phyloP scores from a whole-genome alignment of 2,329 filamentous ascomycete genomes.

The Microdochium trichocladiopsis region DNA sequence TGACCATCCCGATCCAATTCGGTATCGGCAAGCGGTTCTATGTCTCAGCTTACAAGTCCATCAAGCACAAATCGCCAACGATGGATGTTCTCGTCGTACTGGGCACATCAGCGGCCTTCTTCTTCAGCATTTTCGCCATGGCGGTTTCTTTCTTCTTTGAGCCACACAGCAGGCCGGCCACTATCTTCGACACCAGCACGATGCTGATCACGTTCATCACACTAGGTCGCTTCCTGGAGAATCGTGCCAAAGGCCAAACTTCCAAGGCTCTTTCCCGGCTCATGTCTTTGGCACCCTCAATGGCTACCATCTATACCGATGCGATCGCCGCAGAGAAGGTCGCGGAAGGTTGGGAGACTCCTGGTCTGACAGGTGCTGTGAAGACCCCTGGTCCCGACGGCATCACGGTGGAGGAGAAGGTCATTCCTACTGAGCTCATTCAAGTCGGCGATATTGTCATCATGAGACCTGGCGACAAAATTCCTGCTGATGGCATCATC shows the following conservation, averaged over 20 bases:
- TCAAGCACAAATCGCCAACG: conserved; percentile 85
- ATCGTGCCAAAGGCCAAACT: conserved; percentile 90
- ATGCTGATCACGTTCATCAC: conserved; percentile 98
- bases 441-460: conserved; percentile 92
- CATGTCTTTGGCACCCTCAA: conserved; percentile 94
- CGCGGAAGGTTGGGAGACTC: conserved; percentile 66
- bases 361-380: conserved; percentile 29
- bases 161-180: conserved; percentile 74
- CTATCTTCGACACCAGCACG: conserved; percentile 94
- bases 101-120: conserved; percentile 91
- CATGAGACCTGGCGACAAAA: conserved; percentile 89
- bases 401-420: conserved; percentile 68
- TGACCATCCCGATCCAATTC: conserved; percentile 93
- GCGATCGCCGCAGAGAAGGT: conserved; percentile 89
- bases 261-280: conserved; percentile 87
- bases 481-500: conserved; percentile 84
- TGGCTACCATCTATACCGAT: conserved; percentile 94
- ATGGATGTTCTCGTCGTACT: conserved; percentile 97
- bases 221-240: conserved; percentile 85
- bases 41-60: conserved; percentile 81
- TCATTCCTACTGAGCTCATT: conserved; percentile 90
- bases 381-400: conserved; percentile 40
- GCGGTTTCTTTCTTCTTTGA: conserved; percentile 66
- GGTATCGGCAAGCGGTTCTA: conserved; percentile 95
- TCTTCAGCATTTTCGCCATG: conserved; percentile 90